phyloP scores from a whole-genome alignment of 2,329 filamentous ascomycete genomes.

The Stagonosporopsis rhizophila region DNA sequence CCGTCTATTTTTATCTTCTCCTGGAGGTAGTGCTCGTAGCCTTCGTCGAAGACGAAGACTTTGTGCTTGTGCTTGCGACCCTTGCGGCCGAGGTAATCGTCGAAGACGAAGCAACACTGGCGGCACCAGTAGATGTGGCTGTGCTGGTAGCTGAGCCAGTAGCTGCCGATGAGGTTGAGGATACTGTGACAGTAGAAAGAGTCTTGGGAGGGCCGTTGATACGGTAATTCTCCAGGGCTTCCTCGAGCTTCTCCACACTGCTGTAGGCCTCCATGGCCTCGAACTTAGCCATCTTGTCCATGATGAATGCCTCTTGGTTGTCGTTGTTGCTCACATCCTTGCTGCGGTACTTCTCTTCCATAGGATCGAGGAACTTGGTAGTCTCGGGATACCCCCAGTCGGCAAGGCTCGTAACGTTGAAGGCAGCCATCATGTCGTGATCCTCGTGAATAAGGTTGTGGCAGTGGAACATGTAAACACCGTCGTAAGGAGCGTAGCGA shows the following conservation, averaged over 20 bases:
- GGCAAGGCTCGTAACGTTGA: conserved; percentile 50
- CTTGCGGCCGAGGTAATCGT: conserved; percentile 13
- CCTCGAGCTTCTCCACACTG: conserved; percentile 32
- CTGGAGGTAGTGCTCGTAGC: conserved; percentile 8
- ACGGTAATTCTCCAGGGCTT: conserved; percentile 40
- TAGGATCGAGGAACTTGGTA: conserved; percentile 44
- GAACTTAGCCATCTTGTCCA: conserved; percentile 35
- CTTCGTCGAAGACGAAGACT: conserved; percentile 8
- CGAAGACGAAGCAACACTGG: neutral
- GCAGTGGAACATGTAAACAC: conserved; percentile 60
- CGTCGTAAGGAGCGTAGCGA: conserved; percentile 51
- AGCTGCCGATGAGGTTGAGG: neutral
- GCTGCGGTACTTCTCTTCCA: conserved; percentile 40
- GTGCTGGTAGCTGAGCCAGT: neutral
- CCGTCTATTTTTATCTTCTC: conserved; percentile 3
- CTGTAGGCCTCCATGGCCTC: conserved; percentile 41
- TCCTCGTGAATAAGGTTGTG: conserved; percentile 58
- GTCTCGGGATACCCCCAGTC: conserved; percentile 45
- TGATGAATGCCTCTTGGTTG: conserved; percentile 30
- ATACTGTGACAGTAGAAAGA: conserved; percentile 20
- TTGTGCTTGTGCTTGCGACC: conserved; percentile 11
- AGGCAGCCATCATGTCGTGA: conserved; percentile 55
- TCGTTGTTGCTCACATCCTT: conserved; percentile 32
- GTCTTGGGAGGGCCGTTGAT: conserved; percentile 26
- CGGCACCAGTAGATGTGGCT: neutral